phyloP scores from a whole-genome alignment of 2,329 filamentous ascomycete species.

The Exutisphaerella laricina region DNA sequence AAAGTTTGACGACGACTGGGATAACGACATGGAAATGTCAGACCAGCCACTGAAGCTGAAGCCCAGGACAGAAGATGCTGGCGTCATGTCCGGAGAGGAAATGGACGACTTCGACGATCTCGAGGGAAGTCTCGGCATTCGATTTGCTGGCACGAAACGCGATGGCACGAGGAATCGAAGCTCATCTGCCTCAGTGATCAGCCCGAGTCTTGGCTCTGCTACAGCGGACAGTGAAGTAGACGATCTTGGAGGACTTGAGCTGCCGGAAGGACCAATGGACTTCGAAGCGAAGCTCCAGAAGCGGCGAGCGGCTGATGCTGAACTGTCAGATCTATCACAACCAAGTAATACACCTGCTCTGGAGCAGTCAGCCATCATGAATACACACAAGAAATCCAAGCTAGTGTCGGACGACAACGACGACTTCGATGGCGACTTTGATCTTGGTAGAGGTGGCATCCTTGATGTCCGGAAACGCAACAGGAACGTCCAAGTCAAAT shows the following conservation, averaged over 20 bases:
- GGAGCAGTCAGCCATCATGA: constrained; percentile 34
- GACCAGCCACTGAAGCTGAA: constrained; percentile 40
- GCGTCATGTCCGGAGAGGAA: constrained; percentile 35
- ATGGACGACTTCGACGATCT: constrained; percentile 81
- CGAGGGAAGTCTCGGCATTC: constrained; percentile 88
- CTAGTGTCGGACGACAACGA: constrained; percentile 46
- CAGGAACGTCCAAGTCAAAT: constrained; percentile 86
- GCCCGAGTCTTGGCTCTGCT: constrained; percentile 86
- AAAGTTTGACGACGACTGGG: constrained; percentile 48
- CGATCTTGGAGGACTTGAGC: constrained; percentile 78
- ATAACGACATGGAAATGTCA: constrained; percentile 46
- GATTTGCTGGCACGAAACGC: constrained; percentile 78
- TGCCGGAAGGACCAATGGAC: constrained; percentile 78
- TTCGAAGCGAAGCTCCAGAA: constrained; percentile 72
- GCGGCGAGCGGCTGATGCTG: constrained; percentile 51
- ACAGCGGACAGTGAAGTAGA: constrained; percentile 95
- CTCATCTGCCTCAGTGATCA: constrained; percentile 82
- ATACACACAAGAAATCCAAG: constrained; percentile 33
- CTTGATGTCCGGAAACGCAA: constrained; percentile 80
- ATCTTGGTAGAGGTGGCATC: constrained; percentile 71
- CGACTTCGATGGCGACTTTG: constrained; percentile 80
- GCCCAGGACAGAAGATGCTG: constrained; percentile 24
- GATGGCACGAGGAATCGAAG: constrained; percentile 69
- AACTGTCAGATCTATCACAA: constrained; percentile 31
- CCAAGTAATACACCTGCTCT: constrained; percentile 31